Base-by-base conservation (phyloP, 352 stramenopile species). In the Thraustochytrium striatum region DNA sequence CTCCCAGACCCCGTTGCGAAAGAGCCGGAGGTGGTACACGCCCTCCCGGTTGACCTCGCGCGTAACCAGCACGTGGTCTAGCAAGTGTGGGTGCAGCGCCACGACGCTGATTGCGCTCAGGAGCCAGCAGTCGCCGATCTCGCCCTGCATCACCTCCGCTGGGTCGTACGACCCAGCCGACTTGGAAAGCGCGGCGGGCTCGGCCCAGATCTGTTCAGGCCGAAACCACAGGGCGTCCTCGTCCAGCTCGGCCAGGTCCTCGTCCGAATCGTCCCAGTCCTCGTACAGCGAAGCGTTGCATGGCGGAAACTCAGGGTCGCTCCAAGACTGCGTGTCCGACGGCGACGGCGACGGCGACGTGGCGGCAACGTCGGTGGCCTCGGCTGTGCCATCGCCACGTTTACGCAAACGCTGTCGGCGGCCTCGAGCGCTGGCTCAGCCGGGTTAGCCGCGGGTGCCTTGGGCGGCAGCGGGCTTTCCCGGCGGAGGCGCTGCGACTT, bases 111-210 rank as follows among this genome's bases (percentile, higher is more conserved):
- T 84, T 35, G 88, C 89, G 7, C 88, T 87, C 21, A 93, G 83
- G 47, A 93, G 86, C 89, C 89, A 93, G 84, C 89, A 93, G 81
- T 93, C 88, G 19, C 89, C 89, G 28, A 88, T 84, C 9, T 72
- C 85, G 43, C 89, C 89, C 73, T 93, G 89, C 68, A 89, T 86
- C 59, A 92, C 85, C 82, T 93, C 89, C 52, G 79, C 80, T 2
- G 88, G 85, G 68, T 88, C 87, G 36, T 62, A 75, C 1, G n/a
- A 28, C 28, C 39, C 41, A 9, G 65, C 28, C 2, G 65, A 43
- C 65, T 58, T 62, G 13, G 19, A 25, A 1, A 5, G 0, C 19
- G 2, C 52, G 19, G 36, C 65, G 3, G 43, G 28, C 21, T n/a
- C 9, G 8, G 65, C 41, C 25, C 65, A 41, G 36, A 75, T 55